These are phyloP conservation scores for Picochlorum costavermella DNA, from an alignment of 139 green algal species.

Conservation along the genomic window DNA sequence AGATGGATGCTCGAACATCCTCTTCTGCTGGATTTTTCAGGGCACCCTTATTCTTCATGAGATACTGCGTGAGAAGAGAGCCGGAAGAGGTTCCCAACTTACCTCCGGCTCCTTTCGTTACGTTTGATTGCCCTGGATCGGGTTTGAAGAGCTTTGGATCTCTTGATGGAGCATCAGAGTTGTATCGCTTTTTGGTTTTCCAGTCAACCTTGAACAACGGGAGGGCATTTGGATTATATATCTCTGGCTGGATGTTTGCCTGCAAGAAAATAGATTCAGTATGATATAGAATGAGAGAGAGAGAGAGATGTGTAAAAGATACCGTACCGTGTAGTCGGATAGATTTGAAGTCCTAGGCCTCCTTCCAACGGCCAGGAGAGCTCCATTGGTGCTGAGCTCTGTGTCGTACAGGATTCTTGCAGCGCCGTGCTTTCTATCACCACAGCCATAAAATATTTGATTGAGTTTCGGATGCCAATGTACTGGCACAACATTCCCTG, in stretches of 20 bases:
- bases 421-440: constrained; percentile 44
- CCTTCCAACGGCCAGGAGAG: constrained; percentile 51
- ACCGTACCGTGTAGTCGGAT: constrained; percentile 43
- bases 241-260: constrained; percentile 45
- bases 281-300: constrained; percentile 1
- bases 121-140: constrained; percentile 44
- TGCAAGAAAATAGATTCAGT: neutral
- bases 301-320: neutral
- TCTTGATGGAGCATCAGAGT: neutral
- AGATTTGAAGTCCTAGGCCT: constrained; percentile 37
- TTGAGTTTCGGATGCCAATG: constrained; percentile 87
- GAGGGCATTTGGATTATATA: constrained; percentile 75
- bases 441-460: constrained; percentile 81
- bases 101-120: constrained; percentile 47
- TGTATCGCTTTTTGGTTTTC: constrained; percentile 24
- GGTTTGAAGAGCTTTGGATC: constrained; percentile 43
- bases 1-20: constrained; percentile 55
- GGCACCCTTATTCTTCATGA: constrained; percentile 68
- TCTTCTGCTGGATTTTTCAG: constrained; percentile 47
- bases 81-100: constrained; percentile 61
- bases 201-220: constrained; percentile 66
- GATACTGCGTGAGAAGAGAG: constrained; percentile 79
- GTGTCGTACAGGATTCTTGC: constrained; percentile 76
- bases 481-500: constrained; percentile 45
- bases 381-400: constrained; percentile 55